Evolutionary conservation across 2,329 filamentous ascomycete genomes (phyloP), one percentile per base, ranked within the genome.

Genomic region (Ophiostoma ips): DNA sequence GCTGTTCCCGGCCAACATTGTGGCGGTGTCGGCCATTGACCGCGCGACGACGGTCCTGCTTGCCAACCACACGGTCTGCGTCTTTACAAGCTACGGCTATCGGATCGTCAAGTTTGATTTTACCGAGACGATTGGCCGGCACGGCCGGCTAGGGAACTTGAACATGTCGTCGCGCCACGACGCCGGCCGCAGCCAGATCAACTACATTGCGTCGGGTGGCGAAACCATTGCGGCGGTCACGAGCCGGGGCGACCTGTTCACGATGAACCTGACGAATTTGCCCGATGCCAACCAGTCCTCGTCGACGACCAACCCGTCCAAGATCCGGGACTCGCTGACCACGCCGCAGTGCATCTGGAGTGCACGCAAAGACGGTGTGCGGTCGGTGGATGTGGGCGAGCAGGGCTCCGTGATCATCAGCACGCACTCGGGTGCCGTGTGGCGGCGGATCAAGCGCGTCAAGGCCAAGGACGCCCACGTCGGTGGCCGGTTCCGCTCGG

Each of bases 31-130:
- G 0, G 90, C 89, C 3, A 95, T 94, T 52, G 90, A 96, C 61
- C 83, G 82, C 56, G 92, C 92, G 7, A 95, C 92, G 0, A 82
- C 83, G 1, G 84, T 88, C 55, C 68, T 98, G 28, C 75, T 98
- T 3, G 83, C 88, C 46, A 94, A 88, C 58, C 81, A 85, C 57
- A 87, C 88, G 18, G 87, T 96, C 10, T 94, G 85, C 73, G 83
- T 98, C 0, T 95, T 98, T 59, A 90, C 88, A 1, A 94, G 94
- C 57, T 96, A 94, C 60, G 90, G 90, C 5, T 96, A 95, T 62
- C 87, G 88, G n/a, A 86, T 87, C 55, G 73, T 96, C 50, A 81
- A 79, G 43, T 95, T 96, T 55, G 85, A 87, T 0, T 70, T 86
- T 33, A 68, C 71, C 1, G 84, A 89, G 56, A 76, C 78, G 6